Evolutionary conservation across 169 alveolate species (phyloP).

Genomic region (Eimeria falciformis): DNA sequence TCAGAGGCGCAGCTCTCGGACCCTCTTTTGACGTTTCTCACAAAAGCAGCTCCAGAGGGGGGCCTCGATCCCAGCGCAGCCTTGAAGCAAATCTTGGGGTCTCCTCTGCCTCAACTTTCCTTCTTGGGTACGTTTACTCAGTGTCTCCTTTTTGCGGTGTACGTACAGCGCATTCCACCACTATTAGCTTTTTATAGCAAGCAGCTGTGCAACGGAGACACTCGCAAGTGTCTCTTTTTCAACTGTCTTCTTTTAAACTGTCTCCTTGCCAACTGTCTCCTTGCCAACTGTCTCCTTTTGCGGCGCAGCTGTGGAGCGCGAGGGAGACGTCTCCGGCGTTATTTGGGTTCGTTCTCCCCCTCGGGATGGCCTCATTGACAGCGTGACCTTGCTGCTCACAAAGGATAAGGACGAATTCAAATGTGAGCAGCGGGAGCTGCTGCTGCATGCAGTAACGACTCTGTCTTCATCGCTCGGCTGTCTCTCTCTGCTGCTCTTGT

Average conservation of each 20-base stretch:
- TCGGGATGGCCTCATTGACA: background rate
- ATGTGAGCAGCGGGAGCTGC: no score
- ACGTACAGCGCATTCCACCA: background rate
- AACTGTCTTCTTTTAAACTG: background rate
- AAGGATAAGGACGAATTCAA: background rate
- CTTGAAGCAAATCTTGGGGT: background rate
- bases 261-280: background rate
- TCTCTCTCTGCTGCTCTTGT: no score
- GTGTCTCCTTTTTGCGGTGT: no score
- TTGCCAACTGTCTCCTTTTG: background rate
- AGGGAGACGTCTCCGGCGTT: background rate
- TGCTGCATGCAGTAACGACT: no score
- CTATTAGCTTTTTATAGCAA: background rate
- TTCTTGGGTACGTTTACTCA: background rate
- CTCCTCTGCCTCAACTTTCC: background rate
- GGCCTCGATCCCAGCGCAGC: background rate
- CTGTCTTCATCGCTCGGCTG: no score
- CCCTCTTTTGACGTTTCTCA: no score
- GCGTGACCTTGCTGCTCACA: background rate
- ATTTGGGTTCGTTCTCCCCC: background rate
- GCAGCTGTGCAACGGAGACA: no score
- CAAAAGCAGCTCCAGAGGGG: no score
- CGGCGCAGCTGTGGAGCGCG: background rate
- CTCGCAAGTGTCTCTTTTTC: background rate
- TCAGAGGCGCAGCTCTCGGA: no score